A percentile compares a stretch with the other conserved stretches of the same genome.
Evolutionary conservation across 176 grass and related monocot species (phyloP).

Genomic region (Canna indica): DNA sequence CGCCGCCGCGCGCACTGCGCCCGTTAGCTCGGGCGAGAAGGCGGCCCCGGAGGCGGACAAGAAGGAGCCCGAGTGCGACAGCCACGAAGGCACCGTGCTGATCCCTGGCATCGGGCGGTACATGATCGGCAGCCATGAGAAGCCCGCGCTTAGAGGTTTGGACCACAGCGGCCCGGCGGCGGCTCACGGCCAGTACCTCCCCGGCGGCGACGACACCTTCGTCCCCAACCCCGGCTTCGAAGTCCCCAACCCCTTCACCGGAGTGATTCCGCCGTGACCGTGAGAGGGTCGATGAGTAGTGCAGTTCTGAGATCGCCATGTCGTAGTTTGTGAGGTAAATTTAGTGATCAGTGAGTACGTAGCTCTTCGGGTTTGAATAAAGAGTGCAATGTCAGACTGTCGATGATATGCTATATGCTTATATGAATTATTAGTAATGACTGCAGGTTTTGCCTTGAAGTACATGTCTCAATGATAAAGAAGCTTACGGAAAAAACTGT

Average conservation of each 20-base stretch:
- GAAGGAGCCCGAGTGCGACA: not conserved
- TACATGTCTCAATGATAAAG: too few relatives aligned
- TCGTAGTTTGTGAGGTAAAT: not conserved
- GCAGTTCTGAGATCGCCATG: not conserved
- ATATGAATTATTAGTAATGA: too few relatives aligned
- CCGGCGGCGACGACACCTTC: conserved; percentile 71
- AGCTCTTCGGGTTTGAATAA: too few relatives aligned
- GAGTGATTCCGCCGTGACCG: not conserved
- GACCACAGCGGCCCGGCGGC: conserved; percentile 86
- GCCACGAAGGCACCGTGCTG: conserved; percentile 23
- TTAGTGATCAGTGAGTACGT: too few relatives aligned
- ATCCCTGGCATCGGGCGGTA: conserved; percentile 53
- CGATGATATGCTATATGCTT: too few relatives aligned
- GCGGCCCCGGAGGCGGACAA: not conserved
- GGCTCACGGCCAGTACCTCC: conserved; percentile 33
- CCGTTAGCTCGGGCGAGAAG: not conserved
- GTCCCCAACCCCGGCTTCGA: conserved; percentile 81
- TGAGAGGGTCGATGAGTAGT: too few relatives aligned
- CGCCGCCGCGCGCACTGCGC: not conserved
- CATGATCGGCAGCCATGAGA: conserved; percentile 26
- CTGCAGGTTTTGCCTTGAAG: too few relatives aligned
- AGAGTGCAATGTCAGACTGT: too few relatives aligned
- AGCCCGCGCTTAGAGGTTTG: conserved; percentile 35
- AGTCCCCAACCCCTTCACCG: conserved; percentile 62
- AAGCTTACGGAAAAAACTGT: too few relatives aligned